Base-by-base conservation (phyloP, 306 rosid genomes). In the Vigna unguiculata region DNA sequence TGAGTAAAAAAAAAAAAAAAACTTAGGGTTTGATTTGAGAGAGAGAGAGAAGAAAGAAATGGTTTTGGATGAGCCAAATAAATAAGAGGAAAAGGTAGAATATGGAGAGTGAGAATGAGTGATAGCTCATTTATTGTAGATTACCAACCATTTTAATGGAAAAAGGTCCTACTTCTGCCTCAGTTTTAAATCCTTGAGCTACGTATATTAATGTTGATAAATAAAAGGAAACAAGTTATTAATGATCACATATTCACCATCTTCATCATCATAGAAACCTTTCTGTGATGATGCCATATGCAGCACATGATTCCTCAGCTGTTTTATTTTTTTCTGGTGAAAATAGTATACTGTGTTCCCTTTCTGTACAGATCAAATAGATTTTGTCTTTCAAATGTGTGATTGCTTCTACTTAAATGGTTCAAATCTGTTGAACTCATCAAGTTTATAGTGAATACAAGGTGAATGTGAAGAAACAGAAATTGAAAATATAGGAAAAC, bases 91-190 rank as follows among this genome's bases (percentile, higher is more conserved):
- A 38, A 52, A 17, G 13, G 10, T 11, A 45, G 40, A 25, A 46
- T 11, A 28, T 28, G 62, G 70, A 48, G 67, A 43, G 48, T 43
- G 65, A 78, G 65, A 78, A 48, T 83, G 34, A 13, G 46, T 20
- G 62, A 59, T 58, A 24, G 19, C 2, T 61, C 84, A 84, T 84
- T 87, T 81, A 87, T 72, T 69, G 68, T 49, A 38, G 38, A 55
- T 71, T 77, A 84, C 88, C 88, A 81, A 82, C 84, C 85, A 14
- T 61, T 72, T 76, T 84, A 75, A 83, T 76, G 52, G 78, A 3
- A 45, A 22, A 78, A 79, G 73, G 86, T 49, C 83, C 83, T 63
- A 74, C 82, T 61, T 51, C 84, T 80, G 87, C 55, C 16, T 43
- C 62, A 51, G 13, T 2, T 70, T 58, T 71, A 16, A 57, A 74